phyloP scores from a whole-genome alignment of 148 eudicot genomes.

The Beta vulgaris region DNA sequence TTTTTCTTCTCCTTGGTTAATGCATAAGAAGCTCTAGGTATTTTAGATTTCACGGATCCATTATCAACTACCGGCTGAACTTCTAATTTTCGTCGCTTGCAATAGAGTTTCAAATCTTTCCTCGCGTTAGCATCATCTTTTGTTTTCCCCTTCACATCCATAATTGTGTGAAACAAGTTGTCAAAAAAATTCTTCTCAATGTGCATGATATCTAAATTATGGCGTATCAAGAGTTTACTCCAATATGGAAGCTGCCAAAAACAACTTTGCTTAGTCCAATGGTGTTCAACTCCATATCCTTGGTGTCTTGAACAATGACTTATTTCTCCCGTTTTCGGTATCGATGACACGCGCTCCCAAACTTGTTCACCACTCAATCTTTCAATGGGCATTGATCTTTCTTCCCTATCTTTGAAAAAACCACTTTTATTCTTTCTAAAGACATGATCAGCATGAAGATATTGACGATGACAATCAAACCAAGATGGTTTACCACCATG shows the following conservation, averaged over 20 bases:
- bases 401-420: background rate
- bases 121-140: background rate
- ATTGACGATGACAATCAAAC: conserved; percentile 16
- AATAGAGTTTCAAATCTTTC: background rate
- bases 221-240: no score
- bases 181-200: no score
- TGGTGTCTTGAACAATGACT: no score
- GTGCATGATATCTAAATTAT: no score
- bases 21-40: background rate
- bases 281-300: background rate
- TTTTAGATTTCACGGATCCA: background rate
- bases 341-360: background rate
- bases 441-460: background rate
- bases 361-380: conserved; percentile 1
- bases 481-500: background rate
- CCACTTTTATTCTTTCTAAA: background rate
- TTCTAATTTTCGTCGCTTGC: background rate
- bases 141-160: background rate
- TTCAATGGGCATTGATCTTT: background rate
- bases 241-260: no score
- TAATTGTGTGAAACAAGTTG: conserved; percentile 5
- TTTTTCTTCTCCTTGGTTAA: background rate
- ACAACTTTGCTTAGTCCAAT: background rate
- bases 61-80: background rate
- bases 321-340: background rate